phyloP scores from a whole-genome alignment of 1,284 basidiomycete species.

The Tylopilus orsonianus region DNA sequence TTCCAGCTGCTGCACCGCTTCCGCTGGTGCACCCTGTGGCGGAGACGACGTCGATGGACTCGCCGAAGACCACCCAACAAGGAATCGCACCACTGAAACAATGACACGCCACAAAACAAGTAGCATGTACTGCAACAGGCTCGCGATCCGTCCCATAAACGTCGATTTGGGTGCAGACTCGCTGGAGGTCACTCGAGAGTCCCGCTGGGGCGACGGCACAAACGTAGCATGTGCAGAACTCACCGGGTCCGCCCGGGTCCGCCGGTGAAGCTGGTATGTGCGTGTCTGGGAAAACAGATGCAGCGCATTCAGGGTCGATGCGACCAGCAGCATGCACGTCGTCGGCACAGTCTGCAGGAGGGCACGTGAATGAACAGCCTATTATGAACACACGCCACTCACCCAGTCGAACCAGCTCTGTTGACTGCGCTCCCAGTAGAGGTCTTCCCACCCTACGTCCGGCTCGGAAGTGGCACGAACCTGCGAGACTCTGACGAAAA shows the following conservation, averaged over 20 bases:
- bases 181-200: constrained; percentile 36
- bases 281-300: constrained; percentile 67
- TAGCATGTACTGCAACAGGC: constrained; percentile 26
- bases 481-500: constrained; percentile 61
- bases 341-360: constrained; percentile 56
- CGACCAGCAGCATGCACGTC: constrained; percentile 50
- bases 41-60: constrained; percentile 44
- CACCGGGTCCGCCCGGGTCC: constrained; percentile 53
- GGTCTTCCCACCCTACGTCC: constrained; percentile 74
- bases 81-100: constrained; percentile 59
- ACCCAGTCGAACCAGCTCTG: constrained; percentile 82
- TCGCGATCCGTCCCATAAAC: constrained; percentile 27
- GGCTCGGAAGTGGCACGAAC: constrained; percentile 57
- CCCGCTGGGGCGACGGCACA: constrained; percentile 49
- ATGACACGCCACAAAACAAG: constrained; percentile 46
- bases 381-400: constrained; percentile 26
- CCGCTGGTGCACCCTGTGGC: constrained; percentile 43
- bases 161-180: constrained; percentile 38
- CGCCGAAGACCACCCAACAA: constrained; percentile 58
- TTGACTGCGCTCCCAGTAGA: constrained; percentile 59
- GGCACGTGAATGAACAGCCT: constrained; percentile 16
- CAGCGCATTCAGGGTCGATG: constrained; percentile 55
- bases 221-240: constrained; percentile 67
- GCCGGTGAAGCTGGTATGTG: constrained; percentile 64
- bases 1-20: constrained; percentile 65